Conservation (phyloP, 1,139 yeast species). For the Maudiozyma humilis region DNA sequence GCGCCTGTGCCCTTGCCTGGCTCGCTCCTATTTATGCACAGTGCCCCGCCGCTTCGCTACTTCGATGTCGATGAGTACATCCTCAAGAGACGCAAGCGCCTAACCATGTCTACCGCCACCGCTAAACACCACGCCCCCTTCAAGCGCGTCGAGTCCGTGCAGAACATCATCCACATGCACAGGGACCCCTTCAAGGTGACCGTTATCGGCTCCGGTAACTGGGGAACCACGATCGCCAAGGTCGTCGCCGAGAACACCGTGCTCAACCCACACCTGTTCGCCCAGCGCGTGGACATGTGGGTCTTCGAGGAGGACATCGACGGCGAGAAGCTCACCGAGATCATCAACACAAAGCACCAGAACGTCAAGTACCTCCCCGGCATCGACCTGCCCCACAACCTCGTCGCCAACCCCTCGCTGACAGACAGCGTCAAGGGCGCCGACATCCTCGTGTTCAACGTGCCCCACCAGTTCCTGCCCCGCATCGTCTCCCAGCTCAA, state of each 20-base stretch:
- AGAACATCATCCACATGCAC: constrained; percentile 2
- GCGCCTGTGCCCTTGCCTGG: background rate
- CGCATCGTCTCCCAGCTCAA: constrained; percentile 63
- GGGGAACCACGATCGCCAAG: constrained; percentile 96
- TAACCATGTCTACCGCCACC: background rate
- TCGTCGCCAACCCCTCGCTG: constrained; percentile 78
- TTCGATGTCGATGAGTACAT: background rate
- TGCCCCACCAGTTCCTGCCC: constrained; percentile 88
- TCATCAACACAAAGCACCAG: constrained; percentile 78
- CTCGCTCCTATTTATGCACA: background rate
- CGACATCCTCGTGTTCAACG: constrained; percentile 78
- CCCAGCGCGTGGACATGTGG: constrained; percentile 80
- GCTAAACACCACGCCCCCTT: background rate
- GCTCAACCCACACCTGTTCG: constrained; percentile 60
- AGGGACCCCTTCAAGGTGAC: constrained; percentile 38
- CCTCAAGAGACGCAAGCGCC: background rate
- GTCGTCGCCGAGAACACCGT: constrained; percentile 79
- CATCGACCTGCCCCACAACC: constrained; percentile 68
- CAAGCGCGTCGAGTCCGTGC: constrained; percentile 3
- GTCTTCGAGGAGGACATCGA: constrained; percentile 74
- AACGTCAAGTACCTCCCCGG: constrained; percentile 84
- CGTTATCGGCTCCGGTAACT: constrained; percentile 70
- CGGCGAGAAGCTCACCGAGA: constrained; percentile 70
- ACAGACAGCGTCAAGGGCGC: constrained; percentile 65
- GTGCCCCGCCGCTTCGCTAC: background rate